A percentile compares a stretch with the other conserved stretches of the same genome.
Evolutionary conservation across 176 grass and related monocot species (phyloP).

Genomic region (Hordeum vulgare): MorexV3_pseudomolecules_assembly NC_058522.1:513740025-513740524

Average conservation of each 20-base stretch:
- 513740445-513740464: slow-evolving; percentile 97
- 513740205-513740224: slow-evolving; percentile 99
- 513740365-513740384: no score
- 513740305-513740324: no score
- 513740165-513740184: slow-evolving; percentile 97
- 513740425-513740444: slow-evolving; percentile 65
- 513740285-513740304: no score
- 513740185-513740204: slow-evolving; percentile 98
- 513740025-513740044: neutral
- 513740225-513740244: slow-evolving; percentile 88
- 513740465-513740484: slow-evolving; percentile 90
- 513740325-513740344: no score
- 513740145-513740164: slow-evolving; percentile 77
- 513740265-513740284: no score
- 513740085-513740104: neutral
- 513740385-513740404: neutral
- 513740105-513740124: neutral
- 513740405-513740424: neutral
- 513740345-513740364: no score
- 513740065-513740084: neutral
- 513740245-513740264: slow-evolving; percentile 84
- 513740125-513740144: slow-evolving; percentile 60
- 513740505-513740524: slow-evolving; percentile 98
- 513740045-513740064: slow-evolving; percentile 5
- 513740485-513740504: slow-evolving; percentile 90